Conservation (phyloP, 371 early-diverging fungal species). For the Mortierella sp. region DNA sequence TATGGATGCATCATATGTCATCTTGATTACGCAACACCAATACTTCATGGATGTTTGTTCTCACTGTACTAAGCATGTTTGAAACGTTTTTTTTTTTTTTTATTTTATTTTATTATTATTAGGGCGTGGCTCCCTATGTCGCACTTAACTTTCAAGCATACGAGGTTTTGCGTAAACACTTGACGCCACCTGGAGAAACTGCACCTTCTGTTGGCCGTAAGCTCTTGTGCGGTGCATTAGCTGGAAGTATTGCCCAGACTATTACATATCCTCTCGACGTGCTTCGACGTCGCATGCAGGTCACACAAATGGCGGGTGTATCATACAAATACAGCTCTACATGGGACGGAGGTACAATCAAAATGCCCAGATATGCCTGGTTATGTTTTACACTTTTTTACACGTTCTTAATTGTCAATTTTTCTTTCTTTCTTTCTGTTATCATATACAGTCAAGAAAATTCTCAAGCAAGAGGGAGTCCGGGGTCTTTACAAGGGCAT, state of each 20-base stretch:
- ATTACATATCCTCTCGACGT: constrained; percentile 94
- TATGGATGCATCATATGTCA: constrained; percentile 43
- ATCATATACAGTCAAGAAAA: constrained; percentile 58
- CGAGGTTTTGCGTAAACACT: constrained; percentile 79
- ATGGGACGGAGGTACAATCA: constrained; percentile 68
- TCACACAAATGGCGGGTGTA: constrained; percentile 82
- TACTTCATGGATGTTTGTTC: background rate
- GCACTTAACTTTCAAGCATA: constrained; percentile 89
- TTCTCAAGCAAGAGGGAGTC: constrained; percentile 81
- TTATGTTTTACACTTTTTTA: background rate
- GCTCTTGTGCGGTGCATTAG: constrained; percentile 89
- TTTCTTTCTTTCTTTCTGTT: background rate
- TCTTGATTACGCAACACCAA: background rate
- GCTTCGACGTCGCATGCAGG: constrained; percentile 88
- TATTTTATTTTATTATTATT: too few species aligned
- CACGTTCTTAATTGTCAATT: background rate
- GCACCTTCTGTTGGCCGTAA: constrained; percentile 74
- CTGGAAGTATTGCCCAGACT: constrained; percentile 92
- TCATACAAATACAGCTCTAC: constrained; percentile 82
- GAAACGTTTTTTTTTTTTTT: too few species aligned
- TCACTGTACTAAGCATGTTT: background rate
- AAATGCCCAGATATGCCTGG: background rate
- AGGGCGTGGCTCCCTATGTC: constrained; percentile 91
- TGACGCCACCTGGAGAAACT: constrained; percentile 75
- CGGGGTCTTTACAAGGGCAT: constrained; percentile 84